Percentiles rank a stretch among this genome's conserved stretches.
Conservation (phyloP, 371 early-diverging fungal genomes). For the Syncephalis plumigaleata region DNA sequence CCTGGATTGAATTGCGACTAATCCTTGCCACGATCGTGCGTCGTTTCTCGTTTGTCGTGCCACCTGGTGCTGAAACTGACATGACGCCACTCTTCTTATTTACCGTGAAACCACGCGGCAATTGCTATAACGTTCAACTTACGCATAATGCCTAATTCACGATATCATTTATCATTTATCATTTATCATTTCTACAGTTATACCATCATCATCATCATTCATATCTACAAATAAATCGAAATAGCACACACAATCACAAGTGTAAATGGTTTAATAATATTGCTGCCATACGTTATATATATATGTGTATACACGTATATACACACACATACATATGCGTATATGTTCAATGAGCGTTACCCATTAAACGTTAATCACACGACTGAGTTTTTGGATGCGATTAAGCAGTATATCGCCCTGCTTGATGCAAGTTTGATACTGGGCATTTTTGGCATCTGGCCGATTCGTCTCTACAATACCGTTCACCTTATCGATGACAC, state of each 20-base stretch:
- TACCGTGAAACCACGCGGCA: not conserved
- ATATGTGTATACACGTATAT: no score
- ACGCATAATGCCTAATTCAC: not conserved
- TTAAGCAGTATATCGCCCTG: constrained; percentile 91
- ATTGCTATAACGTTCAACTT: not conserved
- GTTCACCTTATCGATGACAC: constrained; percentile 98
- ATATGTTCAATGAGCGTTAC: no score
- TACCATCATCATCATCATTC: no score
- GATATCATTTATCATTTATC: not conserved
- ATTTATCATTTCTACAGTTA: not conserved
- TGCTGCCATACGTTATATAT: no score
- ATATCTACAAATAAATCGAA: no score
- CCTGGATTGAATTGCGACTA: not conserved
- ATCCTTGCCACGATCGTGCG: not conserved
- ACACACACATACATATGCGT: no score
- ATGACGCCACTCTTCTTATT: not conserved
- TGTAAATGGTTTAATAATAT: no score
- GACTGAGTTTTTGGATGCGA: constrained; percentile 87
- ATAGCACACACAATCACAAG: no score
- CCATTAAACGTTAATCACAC: constrained; percentile 66
- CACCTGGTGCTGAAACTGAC: not conserved
- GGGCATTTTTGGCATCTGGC: constrained; percentile 90
- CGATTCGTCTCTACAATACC: constrained; percentile 94
- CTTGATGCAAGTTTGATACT: constrained; percentile 90
- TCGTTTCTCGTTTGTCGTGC: not conserved